Conservation (phyloP, 2,329 filamentous ascomycete species). For the Lasiodiplodia hormozganensis region DNA sequence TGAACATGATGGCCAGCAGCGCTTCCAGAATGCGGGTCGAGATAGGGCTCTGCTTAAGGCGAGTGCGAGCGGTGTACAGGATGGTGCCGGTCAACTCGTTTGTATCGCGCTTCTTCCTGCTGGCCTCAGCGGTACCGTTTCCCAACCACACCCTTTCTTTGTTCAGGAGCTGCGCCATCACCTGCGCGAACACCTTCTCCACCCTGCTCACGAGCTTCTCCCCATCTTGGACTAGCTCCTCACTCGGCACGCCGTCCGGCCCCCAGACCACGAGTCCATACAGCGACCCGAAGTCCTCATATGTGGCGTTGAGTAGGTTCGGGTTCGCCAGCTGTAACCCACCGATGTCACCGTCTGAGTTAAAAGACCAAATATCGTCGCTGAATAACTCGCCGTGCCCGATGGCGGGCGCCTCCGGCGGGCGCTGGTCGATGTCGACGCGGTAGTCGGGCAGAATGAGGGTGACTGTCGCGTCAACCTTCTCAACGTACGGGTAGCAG, state of each 20-base stretch:
- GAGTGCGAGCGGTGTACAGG: background rate
- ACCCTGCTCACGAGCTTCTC: background rate
- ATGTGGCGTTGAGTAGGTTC: background rate
- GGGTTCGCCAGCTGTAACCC: background rate
- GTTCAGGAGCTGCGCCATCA: background rate
- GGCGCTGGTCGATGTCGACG: background rate
- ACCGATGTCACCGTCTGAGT: too few species aligned
- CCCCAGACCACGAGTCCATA: background rate
- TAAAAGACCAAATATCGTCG: too few species aligned
- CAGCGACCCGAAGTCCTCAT: background rate
- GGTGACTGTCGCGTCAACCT: background rate
- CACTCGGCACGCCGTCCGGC: background rate
- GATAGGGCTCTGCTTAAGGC: background rate
- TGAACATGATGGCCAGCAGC: background rate
- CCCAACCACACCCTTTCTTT: background rate
- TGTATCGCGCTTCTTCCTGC: background rate
- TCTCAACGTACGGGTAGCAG: conserved; percentile 10
- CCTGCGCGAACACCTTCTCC: background rate
- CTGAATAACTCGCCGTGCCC: background rate
- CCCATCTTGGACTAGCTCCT: background rate
- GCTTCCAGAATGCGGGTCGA: background rate
- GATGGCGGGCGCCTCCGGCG: background rate
- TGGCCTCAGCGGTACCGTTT: background rate
- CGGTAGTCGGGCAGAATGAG: background rate
- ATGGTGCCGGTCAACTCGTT: background rate